Percentiles rank a stretch among this genome's conserved stretches.
phyloP scores from a whole-genome alignment of 164 flowering plant genomes.

The Chimonanthus salicifolius region DNA sequence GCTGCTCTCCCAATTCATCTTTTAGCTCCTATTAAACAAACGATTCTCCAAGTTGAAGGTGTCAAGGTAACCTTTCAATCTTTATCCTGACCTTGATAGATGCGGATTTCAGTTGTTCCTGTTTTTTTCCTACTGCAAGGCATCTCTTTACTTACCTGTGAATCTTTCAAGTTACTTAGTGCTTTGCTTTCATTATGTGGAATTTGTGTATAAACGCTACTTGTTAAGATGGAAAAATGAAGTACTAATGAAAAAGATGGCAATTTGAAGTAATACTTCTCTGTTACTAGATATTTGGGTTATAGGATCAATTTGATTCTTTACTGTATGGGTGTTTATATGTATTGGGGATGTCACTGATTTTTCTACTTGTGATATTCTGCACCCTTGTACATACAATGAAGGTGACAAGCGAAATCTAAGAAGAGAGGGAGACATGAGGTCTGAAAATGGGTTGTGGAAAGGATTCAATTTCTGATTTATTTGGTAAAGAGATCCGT shows the following conservation, averaged over 20 bases:
- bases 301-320: too few relatives aligned
- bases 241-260: background rate
- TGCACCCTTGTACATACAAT: too few relatives aligned
- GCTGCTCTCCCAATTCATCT: conserved; percentile 66
- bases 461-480: too few relatives aligned
- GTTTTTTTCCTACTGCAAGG: background rate
- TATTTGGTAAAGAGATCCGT: too few relatives aligned
- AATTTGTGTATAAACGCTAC: background rate
- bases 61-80: conserved; percentile 50
- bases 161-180: background rate
- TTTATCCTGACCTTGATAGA: background rate
- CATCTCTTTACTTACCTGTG: background rate
- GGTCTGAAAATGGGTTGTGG: too few relatives aligned
- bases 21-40: conserved; percentile 54
- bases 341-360: background rate
- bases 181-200: background rate
- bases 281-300: too few relatives aligned
- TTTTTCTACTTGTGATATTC: too few relatives aligned
- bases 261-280: too few relatives aligned
- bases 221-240: background rate
- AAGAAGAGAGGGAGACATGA: too few relatives aligned
- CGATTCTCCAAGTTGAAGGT: conserved; percentile 73
- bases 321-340: background rate
- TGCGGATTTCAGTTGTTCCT: background rate
- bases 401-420: too few relatives aligned